Percentiles rank a stretch among this genome's conserved stretches.
Evolutionary conservation across 129 eudicot genomes (phyloP).

Genomic region (Dittrichia graveolens): DNA sequence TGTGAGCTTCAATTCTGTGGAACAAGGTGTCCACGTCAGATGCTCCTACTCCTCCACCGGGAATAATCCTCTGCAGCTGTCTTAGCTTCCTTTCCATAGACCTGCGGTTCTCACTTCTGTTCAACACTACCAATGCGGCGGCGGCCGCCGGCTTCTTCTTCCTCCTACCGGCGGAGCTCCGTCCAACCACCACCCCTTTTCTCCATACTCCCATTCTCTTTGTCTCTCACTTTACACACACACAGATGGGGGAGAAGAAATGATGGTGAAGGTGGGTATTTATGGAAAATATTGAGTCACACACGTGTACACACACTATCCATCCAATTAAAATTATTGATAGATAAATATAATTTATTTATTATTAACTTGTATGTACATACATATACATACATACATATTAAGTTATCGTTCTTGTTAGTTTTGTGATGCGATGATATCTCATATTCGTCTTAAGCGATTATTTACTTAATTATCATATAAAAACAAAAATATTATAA

Average conservation of each 20-base stretch:
- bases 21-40: conserved; percentile 32
- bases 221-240: background rate
- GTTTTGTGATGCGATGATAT: too few species aligned
- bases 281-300: conserved; percentile 25
- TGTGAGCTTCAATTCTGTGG: conserved; percentile 37
- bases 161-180: conserved; percentile 29
- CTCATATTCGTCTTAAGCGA: too few species aligned
- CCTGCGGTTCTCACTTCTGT: conserved; percentile 27
- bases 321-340: too few species aligned
- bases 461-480: too few species aligned
- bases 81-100: conserved; percentile 30
- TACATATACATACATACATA: too few species aligned
- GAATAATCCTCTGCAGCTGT: conserved; percentile 36
- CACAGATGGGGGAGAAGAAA: conserved; percentile 15
- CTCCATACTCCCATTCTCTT: conserved; percentile 37
- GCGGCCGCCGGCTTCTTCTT: conserved; percentile 16
- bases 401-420: too few species aligned
- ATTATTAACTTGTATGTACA: too few species aligned
- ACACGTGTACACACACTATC: background rate
- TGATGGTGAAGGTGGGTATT: conserved; percentile 25
- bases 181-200: conserved; percentile 36
- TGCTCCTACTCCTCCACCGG: conserved; percentile 28
- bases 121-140: conserved; percentile 16
- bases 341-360: too few species aligned
- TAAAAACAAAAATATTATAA: too few species aligned